Base-by-base conservation (phyloP, 139 green algal species). In the Haematococcus lacustris region DNA sequence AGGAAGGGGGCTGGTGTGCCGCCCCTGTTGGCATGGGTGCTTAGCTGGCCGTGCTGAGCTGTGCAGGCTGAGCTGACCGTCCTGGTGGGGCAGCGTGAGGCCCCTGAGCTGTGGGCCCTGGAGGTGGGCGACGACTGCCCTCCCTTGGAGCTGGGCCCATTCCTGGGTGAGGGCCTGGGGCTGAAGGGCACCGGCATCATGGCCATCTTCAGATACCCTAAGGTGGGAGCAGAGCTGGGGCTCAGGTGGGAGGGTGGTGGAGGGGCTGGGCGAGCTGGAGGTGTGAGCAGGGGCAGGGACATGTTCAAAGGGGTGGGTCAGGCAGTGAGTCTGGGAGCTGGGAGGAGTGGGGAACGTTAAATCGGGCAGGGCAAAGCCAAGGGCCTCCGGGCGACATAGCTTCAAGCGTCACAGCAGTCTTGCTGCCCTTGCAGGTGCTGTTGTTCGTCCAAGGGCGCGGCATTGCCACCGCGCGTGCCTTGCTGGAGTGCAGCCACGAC, bases 131-230 rank as follows among this genome's bases (percentile, higher is more conserved):
- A 64, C 32, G 26, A 28, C 34, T 40, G 61, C 30, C 32, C 34
- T 68, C 30, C 6, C 0, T 53, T 87, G 17, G 79, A 82, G n/a
- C 82, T 89, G 32, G 90, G 90, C 13, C 87, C 90, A 3, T 95
- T 96, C 70, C 57, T 68, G 68, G 87, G 90, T 21, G 69, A 38
- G 0, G 90, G 90, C 0, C 66, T 96, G 61, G 73, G 88, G 43
- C 74, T 95, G 74, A 79, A 84, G 17, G 78, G 73, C 28, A 60
- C 59, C 1, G 77, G 74, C 37, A 71, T 92, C 32, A 39, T 79
- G 37, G 78, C 72, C 34, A 74, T 92, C 7, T 95, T 88, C 77
- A 37, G 41, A 0, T 93, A 80, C 78, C 84, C 85, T 32, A 93
- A 86, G 38, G 61, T 94, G 34, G 2, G 66, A 33, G 34, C 7